These are phyloP conservation scores for Candida endomychidarum DNA, from an alignment of 805 yeast genomes.

Conservation along the genomic window DNA sequence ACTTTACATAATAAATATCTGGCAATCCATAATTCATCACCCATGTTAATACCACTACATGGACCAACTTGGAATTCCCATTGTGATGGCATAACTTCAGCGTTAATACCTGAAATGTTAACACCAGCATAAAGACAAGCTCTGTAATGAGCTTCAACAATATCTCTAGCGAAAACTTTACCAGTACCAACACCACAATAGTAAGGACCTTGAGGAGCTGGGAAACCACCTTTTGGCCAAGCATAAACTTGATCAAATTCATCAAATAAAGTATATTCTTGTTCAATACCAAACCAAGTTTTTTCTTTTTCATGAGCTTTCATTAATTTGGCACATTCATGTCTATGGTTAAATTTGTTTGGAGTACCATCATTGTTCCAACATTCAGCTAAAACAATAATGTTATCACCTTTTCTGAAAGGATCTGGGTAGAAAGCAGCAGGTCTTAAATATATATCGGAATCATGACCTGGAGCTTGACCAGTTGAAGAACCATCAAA, in stretches of 20 bases:
- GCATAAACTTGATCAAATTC: slow-evolving; percentile 88
- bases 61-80: slow-evolving; percentile 99
- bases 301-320: slow-evolving; percentile 80
- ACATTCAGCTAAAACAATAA: slow-evolving; percentile 92
- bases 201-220: slow-evolving; percentile 99
- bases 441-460: slow-evolving; percentile 95
- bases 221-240: slow-evolving; percentile 99
- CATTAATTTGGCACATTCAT: slow-evolving; percentile 93
- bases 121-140: slow-evolving; percentile 95
- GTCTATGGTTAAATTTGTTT: slow-evolving; percentile 97
- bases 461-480: slow-evolving; percentile 98
- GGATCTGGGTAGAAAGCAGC: slow-evolving; percentile 94
- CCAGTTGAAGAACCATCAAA: slow-evolving; percentile 98
- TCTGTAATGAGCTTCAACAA: slow-evolving; percentile 98
- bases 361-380: slow-evolving; percentile 99
- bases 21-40: slow-evolving; percentile 96
- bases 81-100: slow-evolving; percentile 99
- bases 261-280: slow-evolving; percentile 96
- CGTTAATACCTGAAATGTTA: slow-evolving; percentile 92
- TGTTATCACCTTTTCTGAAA: slow-evolving; percentile 96
- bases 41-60: slow-evolving; percentile 92
- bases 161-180: slow-evolving; percentile 96
- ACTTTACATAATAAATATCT: slow-evolving; percentile 90
- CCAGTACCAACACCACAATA: slow-evolving; percentile 99
- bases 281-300: slow-evolving; percentile 98